These are phyloP conservation scores for Ettlia oleoabundans DNA, from an alignment of 139 green algal species.

Conservation along the genomic window DNA sequence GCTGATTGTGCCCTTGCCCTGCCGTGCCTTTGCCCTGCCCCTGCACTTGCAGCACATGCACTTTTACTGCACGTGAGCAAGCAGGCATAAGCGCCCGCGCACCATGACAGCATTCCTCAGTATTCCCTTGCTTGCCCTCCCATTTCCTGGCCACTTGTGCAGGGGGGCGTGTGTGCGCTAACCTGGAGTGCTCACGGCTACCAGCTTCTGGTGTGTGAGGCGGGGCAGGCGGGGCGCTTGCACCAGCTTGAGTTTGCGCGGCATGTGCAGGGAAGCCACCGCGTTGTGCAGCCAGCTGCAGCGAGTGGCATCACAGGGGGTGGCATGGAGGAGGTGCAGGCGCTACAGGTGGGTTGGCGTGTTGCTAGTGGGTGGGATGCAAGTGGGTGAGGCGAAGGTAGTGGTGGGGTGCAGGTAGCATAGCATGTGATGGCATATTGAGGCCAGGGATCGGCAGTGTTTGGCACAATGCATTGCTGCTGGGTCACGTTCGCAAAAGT, in stretches of 20 bases:
- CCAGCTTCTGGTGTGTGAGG: constrained; percentile 62
- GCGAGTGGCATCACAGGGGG: neutral
- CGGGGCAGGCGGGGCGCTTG: neutral
- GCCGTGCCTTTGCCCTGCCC: neutral
- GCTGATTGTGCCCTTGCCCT: neutral
- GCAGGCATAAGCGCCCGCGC: no score
- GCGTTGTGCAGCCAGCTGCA: constrained; percentile 16
- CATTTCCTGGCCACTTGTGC: constrained; percentile 42
- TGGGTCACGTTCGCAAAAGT: no score
- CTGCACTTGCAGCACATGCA: neutral
- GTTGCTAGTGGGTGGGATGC: neutral
- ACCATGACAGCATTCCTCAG: neutral
- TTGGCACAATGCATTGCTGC: no score
- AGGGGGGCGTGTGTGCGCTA: constrained; percentile 60
- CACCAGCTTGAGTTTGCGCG: constrained; percentile 33
- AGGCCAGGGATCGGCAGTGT: no score
- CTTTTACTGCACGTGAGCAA: neutral
- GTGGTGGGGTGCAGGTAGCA: no score
- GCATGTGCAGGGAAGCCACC: neutral
- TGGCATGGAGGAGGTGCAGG: constrained; percentile 66
- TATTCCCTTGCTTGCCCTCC: neutral
- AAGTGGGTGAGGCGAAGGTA: no score
- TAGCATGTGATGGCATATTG: no score
- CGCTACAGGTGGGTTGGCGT: constrained; percentile 63
- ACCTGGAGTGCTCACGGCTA: constrained; percentile 72